Evolutionary conservation across 192 early-diverging fungal genomes (phyloP).

Genomic region (Kappamyces sp.): DNA sequence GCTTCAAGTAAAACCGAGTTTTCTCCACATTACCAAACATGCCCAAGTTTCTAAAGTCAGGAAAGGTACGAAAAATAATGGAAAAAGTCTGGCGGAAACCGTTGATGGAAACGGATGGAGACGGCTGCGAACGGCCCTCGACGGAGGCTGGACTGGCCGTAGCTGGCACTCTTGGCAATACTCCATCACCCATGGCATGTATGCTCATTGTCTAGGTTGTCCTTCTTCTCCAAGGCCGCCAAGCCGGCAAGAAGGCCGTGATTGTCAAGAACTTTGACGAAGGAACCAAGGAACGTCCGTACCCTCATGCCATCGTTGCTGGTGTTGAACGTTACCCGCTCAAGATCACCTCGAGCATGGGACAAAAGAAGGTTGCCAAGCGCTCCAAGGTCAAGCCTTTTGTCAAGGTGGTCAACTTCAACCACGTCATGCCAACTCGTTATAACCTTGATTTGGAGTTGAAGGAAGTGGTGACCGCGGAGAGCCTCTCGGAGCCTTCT

Average conservation of each 20-base stretch:
- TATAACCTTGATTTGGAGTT: constrained; percentile 92
- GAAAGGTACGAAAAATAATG: constrained; percentile 43
- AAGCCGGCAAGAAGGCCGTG: constrained; percentile 99
- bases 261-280: constrained; percentile 97
- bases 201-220: constrained; percentile 65
- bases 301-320: constrained; percentile 97
- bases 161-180: background rate
- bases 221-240: constrained; percentile 94
- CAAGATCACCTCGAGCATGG: constrained; percentile 96
- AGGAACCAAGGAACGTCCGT: constrained; percentile 92
- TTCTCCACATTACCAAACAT: constrained; percentile 20
- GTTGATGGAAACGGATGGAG: constrained; percentile 3
- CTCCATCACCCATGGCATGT: background rate
- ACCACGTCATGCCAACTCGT: constrained; percentile 99
- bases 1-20: no score
- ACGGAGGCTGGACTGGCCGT: constrained; percentile 6
- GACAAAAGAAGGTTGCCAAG: constrained; percentile 90
- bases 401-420: constrained; percentile 98
- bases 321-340: constrained; percentile 96
- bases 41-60: constrained; percentile 57
- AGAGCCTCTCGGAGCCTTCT: constrained; percentile 91
- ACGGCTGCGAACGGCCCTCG: no score
- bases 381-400: constrained; percentile 99
- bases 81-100: constrained; percentile 9
- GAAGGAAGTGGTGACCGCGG: constrained; percentile 78